Percentiles rank a stretch among this genome's conserved stretches.
These are phyloP conservation scores for Linderina pennispora DNA, from an alignment of 192 early-diverging fungal species.

Conservation along the genomic window DNA sequence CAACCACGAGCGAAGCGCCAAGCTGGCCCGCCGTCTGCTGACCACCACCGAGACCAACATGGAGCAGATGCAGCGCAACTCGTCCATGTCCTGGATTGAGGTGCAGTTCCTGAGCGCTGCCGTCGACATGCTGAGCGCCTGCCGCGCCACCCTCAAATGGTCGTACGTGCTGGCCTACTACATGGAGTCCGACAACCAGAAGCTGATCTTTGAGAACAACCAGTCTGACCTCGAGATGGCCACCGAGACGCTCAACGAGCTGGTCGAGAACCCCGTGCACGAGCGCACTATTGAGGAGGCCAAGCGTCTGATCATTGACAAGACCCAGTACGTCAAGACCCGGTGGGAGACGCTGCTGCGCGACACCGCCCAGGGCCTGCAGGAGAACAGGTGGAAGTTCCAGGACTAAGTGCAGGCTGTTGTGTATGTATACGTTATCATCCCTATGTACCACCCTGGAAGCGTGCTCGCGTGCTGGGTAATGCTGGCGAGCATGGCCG, in stretches of 20 bases:
- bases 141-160: conserved; percentile 95
- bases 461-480: too few species aligned
- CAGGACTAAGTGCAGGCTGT: conserved; percentile 2
- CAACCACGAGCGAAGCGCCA: conserved; percentile 93
- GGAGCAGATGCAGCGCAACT: conserved; percentile 90
- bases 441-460: too few species aligned
- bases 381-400: conserved; percentile 79
- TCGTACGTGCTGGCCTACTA: conserved; percentile 98
- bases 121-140: conserved; percentile 80
- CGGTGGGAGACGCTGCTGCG: conserved; percentile 84
- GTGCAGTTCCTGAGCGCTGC: conserved; percentile 95
- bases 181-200: conserved; percentile 76
- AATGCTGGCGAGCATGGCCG: too few species aligned
- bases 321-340: conserved; percentile 84
- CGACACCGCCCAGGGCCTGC: conserved; percentile 85
- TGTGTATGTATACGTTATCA: not conserved
- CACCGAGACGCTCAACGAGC: conserved; percentile 86
- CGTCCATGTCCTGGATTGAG: conserved; percentile 94
- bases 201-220: conserved; percentile 94
- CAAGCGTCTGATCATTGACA: conserved; percentile 85
- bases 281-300: conserved; percentile 69
- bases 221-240: conserved; percentile 98
- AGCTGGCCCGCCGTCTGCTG: conserved; percentile 75
- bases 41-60: conserved; percentile 55
- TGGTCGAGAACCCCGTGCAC: conserved; percentile 83